phyloP scores from a whole-genome alignment of 305 asterid genomes.

The Lippia alba region DNA sequence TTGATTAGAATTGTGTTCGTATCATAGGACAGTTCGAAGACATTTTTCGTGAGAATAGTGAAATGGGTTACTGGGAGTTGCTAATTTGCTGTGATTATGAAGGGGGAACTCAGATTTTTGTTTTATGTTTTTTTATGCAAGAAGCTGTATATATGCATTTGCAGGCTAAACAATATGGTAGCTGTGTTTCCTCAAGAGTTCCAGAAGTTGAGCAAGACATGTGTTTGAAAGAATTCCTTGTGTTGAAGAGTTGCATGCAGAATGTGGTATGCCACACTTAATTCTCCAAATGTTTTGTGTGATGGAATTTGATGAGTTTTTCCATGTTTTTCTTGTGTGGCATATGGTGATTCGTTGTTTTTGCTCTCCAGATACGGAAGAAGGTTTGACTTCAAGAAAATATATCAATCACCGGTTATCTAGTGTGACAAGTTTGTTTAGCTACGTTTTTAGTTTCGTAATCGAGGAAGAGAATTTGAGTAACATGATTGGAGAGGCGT shows the following conservation, averaged over 20 bases:
- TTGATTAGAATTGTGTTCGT: background rate
- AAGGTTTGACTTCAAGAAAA: constrained; percentile 51
- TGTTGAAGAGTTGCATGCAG: constrained; percentile 80
- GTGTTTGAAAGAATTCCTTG: constrained; percentile 80
- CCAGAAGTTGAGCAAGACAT: constrained; percentile 83
- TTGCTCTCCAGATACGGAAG: constrained; percentile 58
- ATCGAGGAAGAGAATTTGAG: constrained; percentile 32
- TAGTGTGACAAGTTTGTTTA: constrained; percentile 32
- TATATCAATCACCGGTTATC: constrained; percentile 8
- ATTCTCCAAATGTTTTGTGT: constrained; percentile 12
- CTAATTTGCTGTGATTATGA: constrained; percentile 16
- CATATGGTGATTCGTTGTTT: constrained; percentile 18
- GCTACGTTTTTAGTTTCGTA: constrained; percentile 32
- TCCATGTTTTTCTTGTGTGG: constrained; percentile 10
- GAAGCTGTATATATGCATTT: constrained; percentile 9
- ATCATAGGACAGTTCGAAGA: constrained; percentile 3
- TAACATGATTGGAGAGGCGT: constrained; percentile 68
- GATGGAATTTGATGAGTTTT: constrained; percentile 12
- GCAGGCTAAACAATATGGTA: constrained; percentile 86
- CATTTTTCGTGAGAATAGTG: background rate
- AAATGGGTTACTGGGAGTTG: background rate
- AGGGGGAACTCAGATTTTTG: background rate
- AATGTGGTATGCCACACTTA: constrained; percentile 59
- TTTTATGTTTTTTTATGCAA: constrained; percentile 15
- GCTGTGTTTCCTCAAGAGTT: constrained; percentile 81